Evolutionary conservation across 2,329 filamentous ascomycete species (phyloP), one percentile per base, ranked within the genome.

Genomic region (Ustulina deusta): DNA sequence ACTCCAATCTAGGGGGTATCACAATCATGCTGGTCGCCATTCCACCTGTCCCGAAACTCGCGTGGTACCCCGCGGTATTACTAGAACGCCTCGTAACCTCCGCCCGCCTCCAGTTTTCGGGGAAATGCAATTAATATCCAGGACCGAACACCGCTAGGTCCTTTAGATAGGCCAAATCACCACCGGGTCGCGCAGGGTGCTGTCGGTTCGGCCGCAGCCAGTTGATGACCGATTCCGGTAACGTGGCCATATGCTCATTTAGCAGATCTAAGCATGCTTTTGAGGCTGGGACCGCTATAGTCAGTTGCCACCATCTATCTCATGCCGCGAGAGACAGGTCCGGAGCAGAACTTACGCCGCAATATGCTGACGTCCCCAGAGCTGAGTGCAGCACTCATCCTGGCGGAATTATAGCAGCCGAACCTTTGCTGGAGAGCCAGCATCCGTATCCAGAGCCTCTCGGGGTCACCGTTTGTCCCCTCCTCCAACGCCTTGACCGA

Each of bases 331-430:
- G 17, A 32, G 11, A 20, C n/a, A 34, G 29, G 38, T 5, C 22
- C 3, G 38, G 44, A 13, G 38, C 2, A 44, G 22, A 13, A 81
- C 82, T 75, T 76, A 85, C 83, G 83, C 79, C 84, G 83, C 22
- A 85, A 69, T 10, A 81, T 61, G 13, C 78, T 81, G 9, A 79
- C 73, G 4, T 83, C 79, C 25, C 80, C 80, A 0, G 81, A 81
- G 48, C 79, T 79, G 15, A 84, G 74, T 0, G 83, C 83, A 48
- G 84, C 78, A 56, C 83, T 82, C 73, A 85, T 84, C 36, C 83
- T 76, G 15, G 83, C 82, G 20, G 83, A 85, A 32, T 81, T 83
- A 69, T 85, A 85, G 75, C 83, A 85, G 6, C 81, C 81, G 60
- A 83, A 85, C 5, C 76, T 78, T 67, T 78, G 76, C 73, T 85